phyloP scores from a whole-genome alignment of 1,284 basidiomycete species.

The Microbotryum intermedium region DNA sequence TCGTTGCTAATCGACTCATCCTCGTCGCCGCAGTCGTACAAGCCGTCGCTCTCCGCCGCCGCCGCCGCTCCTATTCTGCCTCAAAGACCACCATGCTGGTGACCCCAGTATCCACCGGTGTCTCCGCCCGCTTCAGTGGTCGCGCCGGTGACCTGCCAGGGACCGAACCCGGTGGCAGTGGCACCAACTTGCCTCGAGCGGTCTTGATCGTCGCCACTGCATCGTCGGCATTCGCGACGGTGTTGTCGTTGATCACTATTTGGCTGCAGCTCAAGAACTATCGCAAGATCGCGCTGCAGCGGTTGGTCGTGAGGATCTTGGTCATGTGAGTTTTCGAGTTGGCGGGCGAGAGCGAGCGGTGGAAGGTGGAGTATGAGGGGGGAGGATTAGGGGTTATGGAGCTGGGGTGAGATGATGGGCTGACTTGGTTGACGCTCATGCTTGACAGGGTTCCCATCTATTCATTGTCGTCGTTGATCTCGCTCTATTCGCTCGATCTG shows the following conservation, averaged over 20 bases:
- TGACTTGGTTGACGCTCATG: not conserved
- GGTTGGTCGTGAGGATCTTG: slow-evolving; percentile 92
- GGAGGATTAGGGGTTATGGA: too few species aligned
- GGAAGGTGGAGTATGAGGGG: not conserved
- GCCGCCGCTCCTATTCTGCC: not conserved
- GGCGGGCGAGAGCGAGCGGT: not conserved
- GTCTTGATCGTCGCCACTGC: slow-evolving; percentile 27
- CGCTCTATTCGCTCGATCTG: slow-evolving; percentile 85
- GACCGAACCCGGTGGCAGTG: slow-evolving; percentile 3
- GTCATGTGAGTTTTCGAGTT: slow-evolving; percentile 54
- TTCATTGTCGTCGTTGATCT: slow-evolving; percentile 80
- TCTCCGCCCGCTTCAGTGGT: not conserved
- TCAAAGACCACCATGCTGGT: not conserved
- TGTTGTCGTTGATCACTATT: slow-evolving; percentile 73
- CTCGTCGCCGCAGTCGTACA: not conserved
- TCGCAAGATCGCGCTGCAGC: slow-evolving; percentile 41
- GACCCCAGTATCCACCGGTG: not conserved
- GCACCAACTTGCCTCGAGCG: slow-evolving; percentile 20
- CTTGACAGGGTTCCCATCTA: slow-evolving; percentile 67
- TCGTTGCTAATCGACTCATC: too few species aligned
- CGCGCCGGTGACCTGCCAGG: not conserved
- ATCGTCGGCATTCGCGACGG: slow-evolving; percentile 49
- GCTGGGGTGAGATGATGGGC: not conserved
- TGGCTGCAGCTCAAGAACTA: slow-evolving; percentile 71
- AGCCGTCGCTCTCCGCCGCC: not conserved